A percentile compares a stretch with the other conserved stretches of the same genome.
Conservation (phyloP, 371 early-diverging fungal genomes). For the Polyrhizophydium stewartii region DNA sequence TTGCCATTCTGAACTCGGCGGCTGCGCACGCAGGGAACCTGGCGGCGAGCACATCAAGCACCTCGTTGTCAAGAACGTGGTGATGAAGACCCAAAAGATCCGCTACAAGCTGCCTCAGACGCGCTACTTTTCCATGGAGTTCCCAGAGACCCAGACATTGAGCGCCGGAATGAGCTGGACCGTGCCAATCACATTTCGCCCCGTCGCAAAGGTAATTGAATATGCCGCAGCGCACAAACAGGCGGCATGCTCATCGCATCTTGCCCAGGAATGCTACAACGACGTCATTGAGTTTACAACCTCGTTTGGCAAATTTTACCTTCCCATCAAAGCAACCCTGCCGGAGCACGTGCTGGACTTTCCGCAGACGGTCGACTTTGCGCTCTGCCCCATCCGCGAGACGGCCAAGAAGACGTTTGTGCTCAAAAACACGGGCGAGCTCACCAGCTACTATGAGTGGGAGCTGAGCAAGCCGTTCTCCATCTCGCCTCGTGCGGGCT, state of each 20-base stretch:
- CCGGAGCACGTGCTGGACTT: constrained; percentile 43
- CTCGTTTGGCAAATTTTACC: constrained; percentile 41
- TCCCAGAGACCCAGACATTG: constrained; percentile 45
- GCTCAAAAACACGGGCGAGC: constrained; percentile 43
- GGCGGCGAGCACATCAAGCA: constrained; percentile 45
- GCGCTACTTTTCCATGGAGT: constrained; percentile 46
- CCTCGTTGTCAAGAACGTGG: constrained; percentile 46
- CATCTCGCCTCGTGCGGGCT: constrained; percentile 31
- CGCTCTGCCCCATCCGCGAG: constrained; percentile 38
- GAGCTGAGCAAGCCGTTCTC: constrained; percentile 31
- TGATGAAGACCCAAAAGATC: constrained; percentile 54
- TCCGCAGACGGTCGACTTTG: constrained; percentile 34
- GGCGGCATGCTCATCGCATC: too few species aligned
- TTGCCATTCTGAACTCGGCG: too few species aligned
- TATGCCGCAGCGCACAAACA: not conserved
- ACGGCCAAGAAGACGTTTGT: constrained; percentile 25
- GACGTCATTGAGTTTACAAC: constrained; percentile 43
- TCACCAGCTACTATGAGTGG: constrained; percentile 40
- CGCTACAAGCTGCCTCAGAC: constrained; percentile 47
- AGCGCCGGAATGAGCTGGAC: constrained; percentile 52
- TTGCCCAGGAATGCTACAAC: constrained; percentile 36
- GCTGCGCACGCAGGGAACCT: constrained; percentile 40
- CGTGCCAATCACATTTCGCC: constrained; percentile 46
- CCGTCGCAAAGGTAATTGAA: constrained; percentile 41
- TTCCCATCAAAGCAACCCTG: constrained; percentile 42